phyloP scores from a whole-genome alignment of 257 asterid genomes.

The Leonotis leonurus region DNA sequence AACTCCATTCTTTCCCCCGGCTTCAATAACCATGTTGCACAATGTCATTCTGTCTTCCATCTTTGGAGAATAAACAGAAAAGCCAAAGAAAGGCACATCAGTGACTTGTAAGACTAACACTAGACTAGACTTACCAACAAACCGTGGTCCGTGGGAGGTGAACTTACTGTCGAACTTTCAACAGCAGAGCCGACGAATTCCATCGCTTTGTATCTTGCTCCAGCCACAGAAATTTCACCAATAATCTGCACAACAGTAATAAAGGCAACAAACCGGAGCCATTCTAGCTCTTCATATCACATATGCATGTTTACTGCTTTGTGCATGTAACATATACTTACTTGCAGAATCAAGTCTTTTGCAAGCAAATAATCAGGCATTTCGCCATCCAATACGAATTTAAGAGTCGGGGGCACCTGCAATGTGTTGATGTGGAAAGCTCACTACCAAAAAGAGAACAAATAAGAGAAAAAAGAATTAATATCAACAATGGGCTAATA shows the following conservation, averaged over 20 bases:
- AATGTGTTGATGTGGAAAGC: slow-evolving; percentile 1
- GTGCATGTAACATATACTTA: slow-evolving; percentile 24
- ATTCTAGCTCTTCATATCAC: background rate
- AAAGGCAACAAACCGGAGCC: background rate
- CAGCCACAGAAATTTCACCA: slow-evolving; percentile 96
- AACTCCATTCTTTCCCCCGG: slow-evolving; percentile 90
- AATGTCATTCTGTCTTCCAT: slow-evolving; percentile 99
- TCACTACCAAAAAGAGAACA: no score
- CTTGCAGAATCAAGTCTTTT: slow-evolving; percentile 94
- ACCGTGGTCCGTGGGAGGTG: background rate
- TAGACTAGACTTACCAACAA: background rate
- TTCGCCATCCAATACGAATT: slow-evolving; percentile 90
- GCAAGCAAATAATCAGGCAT: slow-evolving; percentile 91
- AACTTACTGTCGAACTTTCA: slow-evolving; percentile 83
- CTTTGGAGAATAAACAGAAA: slow-evolving; percentile 18
- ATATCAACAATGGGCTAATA: background rate
- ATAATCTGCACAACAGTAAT: slow-evolving; percentile 47
- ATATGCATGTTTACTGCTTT: no score
- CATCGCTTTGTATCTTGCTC: slow-evolving; percentile 97
- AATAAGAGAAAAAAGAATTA: no score
- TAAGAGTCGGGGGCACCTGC: slow-evolving; percentile 92
- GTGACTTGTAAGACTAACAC: background rate
- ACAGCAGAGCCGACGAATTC: slow-evolving; percentile 87
- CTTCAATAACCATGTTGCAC: slow-evolving; percentile 98
- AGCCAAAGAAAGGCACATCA: no score